Percentiles rank a stretch among this genome's conserved stretches.
Evolutionary conservation across 768 basidiomycete species (phyloP).

Genomic region (Tulasnella sp.): DNA sequence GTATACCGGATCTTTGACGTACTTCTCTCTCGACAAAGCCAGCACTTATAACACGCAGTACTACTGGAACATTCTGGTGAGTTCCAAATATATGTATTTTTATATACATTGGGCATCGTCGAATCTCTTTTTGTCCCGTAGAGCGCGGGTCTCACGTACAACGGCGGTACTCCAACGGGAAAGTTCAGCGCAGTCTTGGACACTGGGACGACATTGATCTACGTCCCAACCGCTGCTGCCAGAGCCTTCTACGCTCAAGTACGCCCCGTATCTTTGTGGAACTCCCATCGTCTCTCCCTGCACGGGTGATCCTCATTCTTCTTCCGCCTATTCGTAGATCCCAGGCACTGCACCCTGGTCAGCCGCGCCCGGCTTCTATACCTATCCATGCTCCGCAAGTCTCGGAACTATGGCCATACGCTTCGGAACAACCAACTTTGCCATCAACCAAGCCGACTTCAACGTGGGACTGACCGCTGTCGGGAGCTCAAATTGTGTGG

Average conservation of each 20-base stretch:
- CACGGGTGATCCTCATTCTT: no score
- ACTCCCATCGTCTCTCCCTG: no score
- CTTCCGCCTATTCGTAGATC: no score
- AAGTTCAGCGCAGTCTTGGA: constrained; percentile 26
- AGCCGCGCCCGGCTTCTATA: constrained; percentile 16
- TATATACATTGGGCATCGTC: background rate
- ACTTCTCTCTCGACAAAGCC: constrained; percentile 22
- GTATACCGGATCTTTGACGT: constrained; percentile 27
- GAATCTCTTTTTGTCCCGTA: background rate
- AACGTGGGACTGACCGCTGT: constrained; percentile 30
- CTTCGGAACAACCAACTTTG: constrained; percentile 19
- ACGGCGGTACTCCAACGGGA: background rate
- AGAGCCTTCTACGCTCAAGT: constrained; percentile 16
- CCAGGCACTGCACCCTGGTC: constrained; percentile 20
- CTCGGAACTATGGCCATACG: background rate
- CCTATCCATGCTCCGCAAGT: constrained; percentile 15
- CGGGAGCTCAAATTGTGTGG: constrained; percentile 12
- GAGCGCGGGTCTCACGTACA: constrained; percentile 8
- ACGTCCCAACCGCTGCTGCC: constrained; percentile 4
- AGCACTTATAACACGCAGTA: background rate
- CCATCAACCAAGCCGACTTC: constrained; percentile 21
- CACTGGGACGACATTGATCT: constrained; percentile 24
- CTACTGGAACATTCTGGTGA: constrained; percentile 1
- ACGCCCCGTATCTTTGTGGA: no score
- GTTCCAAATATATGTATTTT: background rate